phyloP scores from a whole-genome alignment of 2,329 filamentous ascomycete genomes.

The Phialophora macrospora region DNA sequence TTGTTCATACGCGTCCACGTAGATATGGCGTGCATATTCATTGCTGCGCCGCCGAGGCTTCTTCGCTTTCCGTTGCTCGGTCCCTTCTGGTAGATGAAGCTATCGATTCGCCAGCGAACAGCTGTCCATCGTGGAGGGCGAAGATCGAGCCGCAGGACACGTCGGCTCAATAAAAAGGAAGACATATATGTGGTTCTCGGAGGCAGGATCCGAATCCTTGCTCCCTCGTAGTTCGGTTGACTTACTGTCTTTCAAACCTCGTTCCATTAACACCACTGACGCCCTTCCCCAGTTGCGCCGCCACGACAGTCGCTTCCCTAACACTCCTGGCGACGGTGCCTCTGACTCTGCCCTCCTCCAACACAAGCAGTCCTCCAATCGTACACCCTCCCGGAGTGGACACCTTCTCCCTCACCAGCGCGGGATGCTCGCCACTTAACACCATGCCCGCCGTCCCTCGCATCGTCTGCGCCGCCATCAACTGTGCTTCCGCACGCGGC shows the following conservation, averaged over 20 bases:
- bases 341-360: constrained; percentile 79
- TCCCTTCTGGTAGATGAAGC: too few relatives aligned
- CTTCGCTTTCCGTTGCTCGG: too few relatives aligned
- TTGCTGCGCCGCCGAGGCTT: too few relatives aligned
- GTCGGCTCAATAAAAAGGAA: neutral
- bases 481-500: constrained; percentile 62
- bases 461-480: constrained; percentile 68
- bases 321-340: constrained; percentile 71
- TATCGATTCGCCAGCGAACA: neutral
- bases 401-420: constrained; percentile 64
- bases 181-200: neutral
- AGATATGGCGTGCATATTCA: too few relatives aligned
- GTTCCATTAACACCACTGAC: constrained; percentile 39
- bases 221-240: neutral
- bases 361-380: constrained; percentile 63
- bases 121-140: neutral
- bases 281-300: constrained; percentile 55
- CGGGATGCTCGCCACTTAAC: constrained; percentile 63
- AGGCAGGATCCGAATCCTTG: constrained; percentile 10
- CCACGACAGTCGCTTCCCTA: constrained; percentile 64
- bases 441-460: constrained; percentile 64
- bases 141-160: neutral
- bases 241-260: constrained; percentile 31
- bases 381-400: constrained; percentile 67
- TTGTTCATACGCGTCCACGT: too few relatives aligned